Base-by-base conservation (phyloP, 345 rosid genomes). In the Turnera subulata region DNA sequence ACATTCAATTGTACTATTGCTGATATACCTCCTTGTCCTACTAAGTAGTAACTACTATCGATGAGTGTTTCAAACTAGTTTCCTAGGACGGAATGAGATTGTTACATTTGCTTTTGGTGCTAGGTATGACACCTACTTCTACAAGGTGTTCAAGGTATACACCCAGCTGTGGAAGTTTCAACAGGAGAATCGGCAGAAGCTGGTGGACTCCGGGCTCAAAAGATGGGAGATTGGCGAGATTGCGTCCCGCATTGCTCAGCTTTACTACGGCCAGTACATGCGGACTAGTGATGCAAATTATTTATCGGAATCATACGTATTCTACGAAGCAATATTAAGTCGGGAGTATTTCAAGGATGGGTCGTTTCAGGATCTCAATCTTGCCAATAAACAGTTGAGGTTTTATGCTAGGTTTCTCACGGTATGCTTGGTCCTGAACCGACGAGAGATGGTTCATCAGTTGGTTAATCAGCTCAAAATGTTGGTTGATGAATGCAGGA, bases 211-310 rank as follows among this genome's bases (percentile, higher is more conserved):
- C 2, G 98, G 98, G 58, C 91, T 92, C 46, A 89, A 86, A 81
- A 80, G 96, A 71, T 86, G 95, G 89, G 98, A 92, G 81, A 92
- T 92, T 51, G 98, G 98, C 1, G 96, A 92, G 78, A 92, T 89
- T 11, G 95, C 98, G 0, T 92, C 96, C 46, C 80, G 98, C 9
- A 92, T 92, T 65, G 96, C 87, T 4, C 98, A 89, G 76, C 93
- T 89, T 15, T 86, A 92, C 67, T 92, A 84, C 64, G 96, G 95
- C 48, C 98, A 92, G 54, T 92, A 92, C 58, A 84, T 89, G 98
- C 70, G 89, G 58, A 84, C 98, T 0, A 86, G 98, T 53, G 96
- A 92, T 59, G 82, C 82, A 1, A 80, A 80, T 66, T 89, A 80
- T 65, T 74, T 92, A 61, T 83, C 95, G 0, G 95, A 92, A 64